These are phyloP conservation scores for Fraxinus sp. DNA, from an alignment of 305 asterid genomes.

Conservation along the genomic window DNA sequence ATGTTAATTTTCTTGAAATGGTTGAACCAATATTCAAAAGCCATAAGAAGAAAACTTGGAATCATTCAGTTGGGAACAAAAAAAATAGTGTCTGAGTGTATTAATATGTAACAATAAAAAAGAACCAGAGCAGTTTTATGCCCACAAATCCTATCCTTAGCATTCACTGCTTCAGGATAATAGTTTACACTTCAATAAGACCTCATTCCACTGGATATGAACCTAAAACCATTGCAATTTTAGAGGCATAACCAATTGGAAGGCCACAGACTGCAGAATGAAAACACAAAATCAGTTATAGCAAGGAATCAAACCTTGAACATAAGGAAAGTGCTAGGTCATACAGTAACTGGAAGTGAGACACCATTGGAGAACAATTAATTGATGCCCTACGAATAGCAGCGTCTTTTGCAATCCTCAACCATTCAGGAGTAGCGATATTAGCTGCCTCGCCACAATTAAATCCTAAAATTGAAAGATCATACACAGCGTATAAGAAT, in stretches of 20 bases:
- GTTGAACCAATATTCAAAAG: slow-evolving; percentile 1
- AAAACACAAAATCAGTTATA: slow-evolving; percentile 8
- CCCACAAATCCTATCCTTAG: not conserved
- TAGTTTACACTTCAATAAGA: slow-evolving; percentile 1
- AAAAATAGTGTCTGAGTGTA: not conserved
- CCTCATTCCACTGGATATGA: slow-evolving; percentile 12
- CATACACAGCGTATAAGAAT: slow-evolving; percentile 18
- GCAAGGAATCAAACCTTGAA: slow-evolving; percentile 69
- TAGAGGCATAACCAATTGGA: not conserved
- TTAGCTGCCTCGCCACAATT: slow-evolving; percentile 98
- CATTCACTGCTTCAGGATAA: slow-evolving; percentile 17
- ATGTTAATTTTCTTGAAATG: not conserved
- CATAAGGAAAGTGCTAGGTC: slow-evolving; percentile 85
- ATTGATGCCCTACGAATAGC: slow-evolving; percentile 97
- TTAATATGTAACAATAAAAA: not conserved
- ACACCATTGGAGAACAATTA: slow-evolving; percentile 97
- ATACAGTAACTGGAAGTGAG: slow-evolving; percentile 93
- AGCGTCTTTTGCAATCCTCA: slow-evolving; percentile 94
- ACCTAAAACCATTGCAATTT: slow-evolving; percentile 2
- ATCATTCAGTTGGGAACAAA: not conserved
- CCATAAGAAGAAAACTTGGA: not conserved
- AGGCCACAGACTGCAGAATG: slow-evolving; percentile 4
- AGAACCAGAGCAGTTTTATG: slow-evolving; percentile 3
- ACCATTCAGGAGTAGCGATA: slow-evolving; percentile 99
- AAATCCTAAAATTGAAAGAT: slow-evolving; percentile 61